These are phyloP conservation scores for Yamadazyma jaroonii DNA, from an alignment of 1,139 yeast genomes.

Conservation along the genomic window DNA sequence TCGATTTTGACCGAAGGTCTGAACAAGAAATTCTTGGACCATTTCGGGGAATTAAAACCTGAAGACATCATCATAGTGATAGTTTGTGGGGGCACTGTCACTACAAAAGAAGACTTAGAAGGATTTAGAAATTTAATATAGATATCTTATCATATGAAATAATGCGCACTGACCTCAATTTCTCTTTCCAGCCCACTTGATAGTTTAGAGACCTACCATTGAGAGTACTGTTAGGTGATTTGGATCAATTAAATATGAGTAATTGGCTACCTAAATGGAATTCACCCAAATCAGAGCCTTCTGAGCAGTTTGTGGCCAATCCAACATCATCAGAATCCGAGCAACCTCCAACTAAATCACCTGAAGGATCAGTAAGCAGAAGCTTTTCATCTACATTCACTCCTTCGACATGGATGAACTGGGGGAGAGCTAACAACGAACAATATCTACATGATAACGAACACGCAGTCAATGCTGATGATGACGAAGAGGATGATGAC, in stretches of 20 bases:
- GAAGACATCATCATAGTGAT: conserved; percentile 56
- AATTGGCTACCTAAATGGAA: conserved; percentile 13
- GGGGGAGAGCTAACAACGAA: conserved; percentile 8
- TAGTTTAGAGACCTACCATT: too few relatives aligned
- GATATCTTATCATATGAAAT: conserved; percentile 3
- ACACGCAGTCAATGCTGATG: conserved; percentile 8
- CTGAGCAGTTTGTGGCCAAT: neutral
- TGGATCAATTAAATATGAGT: conserved; percentile 4
- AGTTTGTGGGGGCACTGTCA: conserved; percentile 66
- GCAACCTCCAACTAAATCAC: neutral
- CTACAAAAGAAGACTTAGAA: conserved; percentile 20
- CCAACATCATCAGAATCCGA: neutral
- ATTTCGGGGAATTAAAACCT: conserved; percentile 27
- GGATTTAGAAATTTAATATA: conserved; percentile 8
- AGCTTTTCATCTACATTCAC: conserved; percentile 11
- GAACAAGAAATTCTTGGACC: conserved; percentile 28
- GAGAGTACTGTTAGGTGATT: neutral
- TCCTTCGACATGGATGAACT: conserved; percentile 13
- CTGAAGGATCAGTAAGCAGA: conserved; percentile 1
- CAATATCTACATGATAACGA: conserved; percentile 9
- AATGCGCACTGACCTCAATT: neutral
- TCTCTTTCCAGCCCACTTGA: too few relatives aligned
- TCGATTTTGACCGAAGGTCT: conserved; percentile 42
- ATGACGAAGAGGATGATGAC: conserved; percentile 24
- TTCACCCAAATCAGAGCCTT: neutral